These are phyloP conservation scores for Paspalum vaginatum DNA, from an alignment of 176 grass and related monocot genomes.

Conservation along the genomic window DNA sequence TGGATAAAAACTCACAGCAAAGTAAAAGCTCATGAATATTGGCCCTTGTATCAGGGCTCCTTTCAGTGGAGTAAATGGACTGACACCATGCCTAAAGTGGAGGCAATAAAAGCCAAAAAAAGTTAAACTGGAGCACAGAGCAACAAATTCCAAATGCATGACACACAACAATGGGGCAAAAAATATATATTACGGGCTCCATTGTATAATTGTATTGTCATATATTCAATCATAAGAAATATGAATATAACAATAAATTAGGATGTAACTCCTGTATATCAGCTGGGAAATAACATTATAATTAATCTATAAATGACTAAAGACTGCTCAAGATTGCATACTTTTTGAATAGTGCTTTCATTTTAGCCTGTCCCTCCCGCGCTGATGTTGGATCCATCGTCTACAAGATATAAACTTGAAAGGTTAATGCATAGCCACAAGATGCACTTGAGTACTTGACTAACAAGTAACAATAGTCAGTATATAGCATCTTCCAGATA, in stretches of 20 bases:
- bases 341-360: constrained; percentile 70
- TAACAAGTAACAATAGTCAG: constrained; percentile 23
- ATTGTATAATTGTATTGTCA: neutral
- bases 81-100: constrained; percentile 72
- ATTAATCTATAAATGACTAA: constrained; percentile 22
- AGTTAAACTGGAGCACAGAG: constrained; percentile 23
- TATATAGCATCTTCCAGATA: constrained; percentile 32
- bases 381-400: constrained; percentile 51
- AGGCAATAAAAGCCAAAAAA: constrained; percentile 33
- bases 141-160: constrained; percentile 30
- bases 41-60: constrained; percentile 80
- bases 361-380: constrained; percentile 49
- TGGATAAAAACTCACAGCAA: constrained; percentile 69
- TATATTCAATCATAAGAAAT: neutral
- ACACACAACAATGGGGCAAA: constrained; percentile 20
- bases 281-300: constrained; percentile 16
- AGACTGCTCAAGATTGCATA: constrained; percentile 44
- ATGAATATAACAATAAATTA: neutral
- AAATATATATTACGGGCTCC: neutral
- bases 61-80: constrained; percentile 79
- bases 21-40: constrained; percentile 92
- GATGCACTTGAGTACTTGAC: neutral
- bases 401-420: constrained; percentile 51
- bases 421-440: constrained; percentile 36
- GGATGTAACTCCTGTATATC: constrained; percentile 16